These are phyloP conservation scores for Cinchona pubescens DNA, from an alignment of 257 asterid genomes.

Conservation along the genomic window DNA sequence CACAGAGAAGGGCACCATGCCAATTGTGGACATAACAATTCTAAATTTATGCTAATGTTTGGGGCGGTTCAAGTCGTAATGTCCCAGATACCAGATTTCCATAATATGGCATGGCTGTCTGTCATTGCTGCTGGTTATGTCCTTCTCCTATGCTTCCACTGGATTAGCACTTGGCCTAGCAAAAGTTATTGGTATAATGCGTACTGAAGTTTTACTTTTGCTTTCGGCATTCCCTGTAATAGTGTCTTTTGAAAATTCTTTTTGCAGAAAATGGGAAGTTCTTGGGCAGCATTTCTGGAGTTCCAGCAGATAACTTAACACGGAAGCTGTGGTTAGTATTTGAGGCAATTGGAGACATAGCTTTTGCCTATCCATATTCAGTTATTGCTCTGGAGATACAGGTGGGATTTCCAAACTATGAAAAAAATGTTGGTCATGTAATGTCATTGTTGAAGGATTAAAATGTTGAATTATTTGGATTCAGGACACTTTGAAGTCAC, in stretches of 20 bases:
- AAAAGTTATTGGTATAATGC: slow-evolving; percentile 53
- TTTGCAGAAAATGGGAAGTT: slow-evolving; percentile 58
- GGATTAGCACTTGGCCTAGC: slow-evolving; percentile 74
- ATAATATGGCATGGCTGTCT: slow-evolving; percentile 63
- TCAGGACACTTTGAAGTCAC: slow-evolving; percentile 65
- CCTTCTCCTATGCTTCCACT: slow-evolving; percentile 56
- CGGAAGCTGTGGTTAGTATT: slow-evolving; percentile 54
- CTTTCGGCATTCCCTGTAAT: not conserved
- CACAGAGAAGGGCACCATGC: slow-evolving; percentile 56
- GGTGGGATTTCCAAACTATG: slow-evolving; percentile 27
- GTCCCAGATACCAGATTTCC: slow-evolving; percentile 75
- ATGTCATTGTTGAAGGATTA: not conserved
- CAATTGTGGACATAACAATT: slow-evolving; percentile 38
- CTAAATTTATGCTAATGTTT: slow-evolving; percentile 49
- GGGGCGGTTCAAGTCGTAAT: slow-evolving; percentile 52
- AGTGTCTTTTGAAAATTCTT: not conserved
- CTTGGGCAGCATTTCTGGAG: slow-evolving; percentile 63
- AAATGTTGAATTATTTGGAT: not conserved
- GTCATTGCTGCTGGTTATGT: slow-evolving; percentile 66
- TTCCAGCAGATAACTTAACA: slow-evolving; percentile 36
- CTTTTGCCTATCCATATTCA: slow-evolving; percentile 73
- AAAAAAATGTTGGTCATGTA: not conserved
- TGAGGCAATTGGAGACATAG: slow-evolving; percentile 73
- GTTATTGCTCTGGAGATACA: slow-evolving; percentile 62
- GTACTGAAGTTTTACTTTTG: not conserved